Conservation (phyloP, 106 monocot genomes). For the Cymbidium sinense region DNA sequence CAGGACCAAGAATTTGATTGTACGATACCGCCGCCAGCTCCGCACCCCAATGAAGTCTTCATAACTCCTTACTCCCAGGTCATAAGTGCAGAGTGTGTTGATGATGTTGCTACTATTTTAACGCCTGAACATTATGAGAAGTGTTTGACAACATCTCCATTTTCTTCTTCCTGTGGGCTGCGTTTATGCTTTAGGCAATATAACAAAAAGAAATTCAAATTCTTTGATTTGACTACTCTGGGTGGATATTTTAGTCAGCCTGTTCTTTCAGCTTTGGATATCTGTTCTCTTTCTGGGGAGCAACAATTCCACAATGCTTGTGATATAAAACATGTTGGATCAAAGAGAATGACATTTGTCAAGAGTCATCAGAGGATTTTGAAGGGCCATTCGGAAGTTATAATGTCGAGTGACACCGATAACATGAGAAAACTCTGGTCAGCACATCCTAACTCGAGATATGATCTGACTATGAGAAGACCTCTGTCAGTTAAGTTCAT, state of each 20-base stretch:
- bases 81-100: slow-evolving; percentile 92
- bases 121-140: slow-evolving; percentile 83
- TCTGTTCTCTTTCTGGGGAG: slow-evolving; percentile 25
- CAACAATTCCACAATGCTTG: slow-evolving; percentile 20
- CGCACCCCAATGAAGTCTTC: slow-evolving; percentile 86
- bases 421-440: slow-evolving; percentile 8
- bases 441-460: slow-evolving; percentile 17
- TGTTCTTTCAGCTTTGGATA: slow-evolving; percentile 43
- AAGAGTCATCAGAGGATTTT: slow-evolving; percentile 31
- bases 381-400: slow-evolving; percentile 19
- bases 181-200: slow-evolving; percentile 88
- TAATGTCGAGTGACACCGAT: slow-evolving; percentile 8
- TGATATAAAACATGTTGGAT: slow-evolving; percentile 19
- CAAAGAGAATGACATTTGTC: slow-evolving; percentile 35
- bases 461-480: slow-evolving; percentile 23
- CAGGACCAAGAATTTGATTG: slow-evolving; percentile 77
- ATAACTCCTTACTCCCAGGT: slow-evolving; percentile 85
- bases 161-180: slow-evolving; percentile 35
- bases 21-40: slow-evolving; percentile 65
- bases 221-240: slow-evolving; percentile 69
- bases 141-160: slow-evolving; percentile 38
- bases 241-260: slow-evolving; percentile 81
- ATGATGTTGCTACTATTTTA: slow-evolving; percentile 79
- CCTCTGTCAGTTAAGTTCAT: slow-evolving; percentile 32
- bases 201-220: slow-evolving; percentile 79